A percentile compares a stretch with the other conserved stretches of the same genome.
phyloP scores from a whole-genome alignment of 169 alveolate genomes.

The Babesia ovis region DNA sequence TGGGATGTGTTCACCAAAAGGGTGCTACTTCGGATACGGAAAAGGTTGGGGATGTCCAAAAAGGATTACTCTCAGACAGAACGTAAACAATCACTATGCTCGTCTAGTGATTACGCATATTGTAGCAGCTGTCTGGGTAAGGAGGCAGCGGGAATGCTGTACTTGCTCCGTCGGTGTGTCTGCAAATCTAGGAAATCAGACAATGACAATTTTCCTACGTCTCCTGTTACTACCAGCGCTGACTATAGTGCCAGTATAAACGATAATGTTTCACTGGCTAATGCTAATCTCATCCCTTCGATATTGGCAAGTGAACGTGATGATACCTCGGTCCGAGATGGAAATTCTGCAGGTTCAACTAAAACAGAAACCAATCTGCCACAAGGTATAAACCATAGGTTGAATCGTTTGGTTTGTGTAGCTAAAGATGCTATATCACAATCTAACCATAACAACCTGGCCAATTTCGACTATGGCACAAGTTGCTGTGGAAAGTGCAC shows the following conservation, averaged over 20 bases:
- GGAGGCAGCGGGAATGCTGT: constrained; percentile 45
- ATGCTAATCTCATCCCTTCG: background rate
- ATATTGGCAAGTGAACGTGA: background rate
- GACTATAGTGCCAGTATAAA: background rate
- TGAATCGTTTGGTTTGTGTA: background rate
- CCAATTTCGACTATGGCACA: background rate
- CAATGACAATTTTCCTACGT: background rate
- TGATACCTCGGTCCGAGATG: background rate
- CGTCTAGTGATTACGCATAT: constrained; percentile 13
- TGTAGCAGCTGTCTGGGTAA: constrained; percentile 40
- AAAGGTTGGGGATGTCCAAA: constrained; percentile 5
- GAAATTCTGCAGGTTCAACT: background rate
- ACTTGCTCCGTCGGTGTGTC: constrained; percentile 11
- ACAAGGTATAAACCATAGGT: background rate
- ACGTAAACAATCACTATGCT: background rate
- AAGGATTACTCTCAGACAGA: background rate
- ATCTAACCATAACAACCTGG: background rate
- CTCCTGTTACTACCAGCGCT: background rate
- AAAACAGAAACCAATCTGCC: background rate
- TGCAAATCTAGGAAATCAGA: constrained; percentile 14
- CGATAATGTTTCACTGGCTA: background rate
- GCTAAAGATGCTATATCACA: background rate
- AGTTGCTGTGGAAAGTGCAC: constrained; percentile 5
- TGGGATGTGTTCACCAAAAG: constrained; percentile 22
- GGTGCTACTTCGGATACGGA: background rate